These are phyloP conservation scores for Backusella sp. DNA, from an alignment of 192 early-diverging fungal species.

Conservation along the genomic window DNA sequence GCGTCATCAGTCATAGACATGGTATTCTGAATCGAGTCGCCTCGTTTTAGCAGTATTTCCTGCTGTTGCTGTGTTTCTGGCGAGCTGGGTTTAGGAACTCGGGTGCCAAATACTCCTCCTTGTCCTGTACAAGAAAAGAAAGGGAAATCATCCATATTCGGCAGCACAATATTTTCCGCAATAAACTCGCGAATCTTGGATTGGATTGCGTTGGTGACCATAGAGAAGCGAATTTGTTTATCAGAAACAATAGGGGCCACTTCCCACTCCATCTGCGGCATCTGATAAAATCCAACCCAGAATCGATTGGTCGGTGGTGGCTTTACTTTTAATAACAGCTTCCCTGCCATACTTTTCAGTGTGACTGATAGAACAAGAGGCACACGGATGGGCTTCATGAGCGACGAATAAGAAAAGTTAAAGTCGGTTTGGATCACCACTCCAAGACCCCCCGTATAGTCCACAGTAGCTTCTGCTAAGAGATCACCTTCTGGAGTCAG, in stretches of 20 bases:
- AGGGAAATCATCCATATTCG: conserved; percentile 86
- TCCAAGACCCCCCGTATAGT: conserved; percentile 77
- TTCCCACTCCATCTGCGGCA: conserved; percentile 67
- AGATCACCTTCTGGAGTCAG: conserved; percentile 73
- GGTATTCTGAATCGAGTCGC: neutral
- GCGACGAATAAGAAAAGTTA: conserved; percentile 50
- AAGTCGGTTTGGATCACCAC: conserved; percentile 72
- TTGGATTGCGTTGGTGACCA: conserved; percentile 86
- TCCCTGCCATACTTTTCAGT: conserved; percentile 68
- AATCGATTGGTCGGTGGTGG: conserved; percentile 78
- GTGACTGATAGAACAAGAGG: conserved; percentile 77
- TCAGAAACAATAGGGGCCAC: conserved; percentile 83
- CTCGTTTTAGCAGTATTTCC: neutral
- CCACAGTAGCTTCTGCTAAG: conserved; percentile 69
- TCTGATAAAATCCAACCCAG: conserved; percentile 84
- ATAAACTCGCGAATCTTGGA: conserved; percentile 79
- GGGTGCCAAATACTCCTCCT: conserved; percentile 56
- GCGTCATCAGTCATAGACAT: neutral
- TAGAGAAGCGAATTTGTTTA: conserved; percentile 72
- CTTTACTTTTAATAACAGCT: conserved; percentile 75
- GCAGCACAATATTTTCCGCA: conserved; percentile 75
- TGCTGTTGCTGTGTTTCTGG: neutral
- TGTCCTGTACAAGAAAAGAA: conserved; percentile 63
- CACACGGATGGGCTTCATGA: conserved; percentile 65
- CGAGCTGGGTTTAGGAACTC: conserved; percentile 5